Base-by-base conservation (phyloP, 345 rosid species). In the Durio zibethinus region DNA sequence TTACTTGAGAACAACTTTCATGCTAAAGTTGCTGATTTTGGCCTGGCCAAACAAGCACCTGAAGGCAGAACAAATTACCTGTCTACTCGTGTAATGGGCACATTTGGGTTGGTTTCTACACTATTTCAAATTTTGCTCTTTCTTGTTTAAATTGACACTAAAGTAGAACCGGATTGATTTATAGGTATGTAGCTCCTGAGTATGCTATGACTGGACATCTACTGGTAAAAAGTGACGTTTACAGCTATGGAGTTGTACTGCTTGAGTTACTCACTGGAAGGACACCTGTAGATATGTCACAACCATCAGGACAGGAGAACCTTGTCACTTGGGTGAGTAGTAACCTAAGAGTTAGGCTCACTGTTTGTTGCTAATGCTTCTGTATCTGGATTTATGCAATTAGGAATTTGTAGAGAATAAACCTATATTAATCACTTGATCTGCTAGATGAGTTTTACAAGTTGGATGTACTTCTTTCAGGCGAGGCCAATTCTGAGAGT, bases 201-300 rank as follows among this genome's bases (percentile, higher is more conserved):
- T 96, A 96, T 90, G 99, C 99, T 63, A 96, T 96, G 99, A 96
- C 99, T 0, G 99, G 99, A 82, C 99, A 96, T 88, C 87, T 93
- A 77, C 90, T 96, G 45, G 98, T 93, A 48, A 96, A 96, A 87
- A 96, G 99, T 40, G 99, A 96, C 79, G 99, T 96, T 76, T 96
- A 96, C 83, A 96, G 99, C 83, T 96, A 96, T 76, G 99, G 99
- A 21, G 99, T 96, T 65, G 99, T 96, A 63, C 94, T 96, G 78
- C 96, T 96, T 0, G 98, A 96, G 87, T 82, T 96, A 88, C 82
- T 96, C 77, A 93, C 98, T 2, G 99, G 99, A 84, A 90, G 90
- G 82, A 92, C 85, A 83, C 99, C 99, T 68, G 99, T 96, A 53
- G 99, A 93, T 82, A 96, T 96, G 99, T 87, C 98, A 73, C 98